Base-by-base conservation (phyloP, 2,329 filamentous ascomycete genomes). In the Colletotrichum truncatum region DNA sequence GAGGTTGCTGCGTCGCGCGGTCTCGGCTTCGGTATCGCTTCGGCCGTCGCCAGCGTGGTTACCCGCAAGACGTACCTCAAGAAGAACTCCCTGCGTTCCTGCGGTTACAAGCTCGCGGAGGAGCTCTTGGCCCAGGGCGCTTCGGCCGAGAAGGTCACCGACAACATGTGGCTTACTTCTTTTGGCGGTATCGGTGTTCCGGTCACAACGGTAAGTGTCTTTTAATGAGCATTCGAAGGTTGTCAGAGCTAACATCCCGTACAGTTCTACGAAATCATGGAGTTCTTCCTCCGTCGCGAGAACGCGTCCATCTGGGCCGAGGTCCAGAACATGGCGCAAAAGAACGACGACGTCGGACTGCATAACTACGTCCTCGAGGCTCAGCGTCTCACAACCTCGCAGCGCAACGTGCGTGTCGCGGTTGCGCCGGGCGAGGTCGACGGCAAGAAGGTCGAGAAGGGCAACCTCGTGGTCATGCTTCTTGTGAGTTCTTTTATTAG, bases 201-300 rank as follows among this genome's bases (percentile, higher is more conserved):
- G 1, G 75, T 81, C 26, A 80, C 77, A 7, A 53, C 72, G 38
- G 80, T 81, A 61, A 72, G 76, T 72, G 6, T 28, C n/a, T 12
- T 6, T 30, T 9, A 16, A 26, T 12, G 4, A 6, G 0, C 11
- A 6, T 48, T 41, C 11, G 41, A 6, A 7, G 21, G 38, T 62
- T 10, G n/a, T 16, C 3, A 12, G 6, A 6, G 25, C 48, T 55
- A 25, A 61, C 25, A 0, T 1, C 6, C 21, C 11, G n/a, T 49
- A 32, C 18, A 83, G 79, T 82, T 82, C 67, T 80, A 78, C 65
- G 80, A 84, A 62, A 73, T 82, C 9, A 61, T 83, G 45, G 72
- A 77, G 3, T 83, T 72, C 71, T 82, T 82, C 72, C 69, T 83
- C 1, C 75, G 73, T 1, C 72, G 74, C 0, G 78, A 81, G 51